Evolutionary conservation across 352 stramenopile genomes (phyloP), one percentile per base, ranked within the genome.

Genomic region (Phytophthora hibernalis): DNA sequence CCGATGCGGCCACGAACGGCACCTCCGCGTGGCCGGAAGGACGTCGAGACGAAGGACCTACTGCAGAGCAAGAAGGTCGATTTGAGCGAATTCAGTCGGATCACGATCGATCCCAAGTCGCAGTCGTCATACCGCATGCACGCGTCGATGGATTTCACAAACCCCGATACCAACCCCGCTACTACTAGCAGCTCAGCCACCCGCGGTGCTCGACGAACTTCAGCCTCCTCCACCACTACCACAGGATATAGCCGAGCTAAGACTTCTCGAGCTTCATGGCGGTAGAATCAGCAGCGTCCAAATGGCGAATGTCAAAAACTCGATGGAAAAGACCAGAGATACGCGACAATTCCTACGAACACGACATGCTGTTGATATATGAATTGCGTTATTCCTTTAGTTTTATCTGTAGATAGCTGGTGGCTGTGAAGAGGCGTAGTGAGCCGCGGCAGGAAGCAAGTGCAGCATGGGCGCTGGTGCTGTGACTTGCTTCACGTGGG

Each of bases 201-300:
- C 8, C 58, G 65, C 22, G 49, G 69, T 44, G 40, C 33, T n/a
- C 50, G 69, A 40, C 68, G 61, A 51, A 62, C 59, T 44, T 67
- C 65, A 11, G 22, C 58, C 8, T 47, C 59, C 9, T 44, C 47
- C n/a, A 22, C 51, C 21, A 61, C 50, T 38, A 18, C 42, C 42
- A 16, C 42, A 11, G 55, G 54, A 5, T 74, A 71, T 20, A 60
- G 61, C n/a, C 54, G 67, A 45, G 33, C 66, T 10, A 82, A 73
- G 48, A 72, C 65, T 45, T 42, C 69, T 30, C 75, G 82, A 52
- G 79, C 77, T 18, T 79, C 83, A 31, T 90, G 79, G 79, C 79
- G 84, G 68, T 90, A 76, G 26, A 45, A 44, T 6, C 21, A n/a
- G 10, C 38, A 38, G 20, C 13, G 26, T 22, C 18, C 21, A 35